These are phyloP conservation scores for Hyphodiscus hymeniophilus DNA, from an alignment of 495 filamentous ascomycete genomes.

Conservation along the genomic window DNA sequence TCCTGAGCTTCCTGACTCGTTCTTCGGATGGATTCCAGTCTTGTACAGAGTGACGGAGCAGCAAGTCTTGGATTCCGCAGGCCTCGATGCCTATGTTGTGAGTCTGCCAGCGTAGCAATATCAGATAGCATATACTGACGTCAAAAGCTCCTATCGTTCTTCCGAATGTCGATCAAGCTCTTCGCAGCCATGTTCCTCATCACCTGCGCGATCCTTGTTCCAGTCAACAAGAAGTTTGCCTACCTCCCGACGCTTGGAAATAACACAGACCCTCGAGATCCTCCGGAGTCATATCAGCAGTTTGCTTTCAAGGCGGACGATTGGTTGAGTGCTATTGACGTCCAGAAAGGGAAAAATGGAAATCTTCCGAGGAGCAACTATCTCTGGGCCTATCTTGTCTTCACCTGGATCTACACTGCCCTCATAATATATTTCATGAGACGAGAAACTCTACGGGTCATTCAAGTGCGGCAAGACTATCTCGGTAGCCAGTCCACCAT, in stretches of 20 bases:
- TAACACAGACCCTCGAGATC: slow-evolving; percentile 1
- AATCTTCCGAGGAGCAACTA: slow-evolving; percentile 41
- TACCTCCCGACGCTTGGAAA: slow-evolving; percentile 8
- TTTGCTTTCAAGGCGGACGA: background rate
- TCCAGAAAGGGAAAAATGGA: slow-evolving; percentile 17
- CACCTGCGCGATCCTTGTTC: slow-evolving; percentile 69
- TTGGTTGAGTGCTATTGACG: slow-evolving; percentile 7
- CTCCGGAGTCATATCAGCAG: background rate
- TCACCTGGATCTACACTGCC: slow-evolving; percentile 83
- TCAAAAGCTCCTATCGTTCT: slow-evolving; percentile 77
- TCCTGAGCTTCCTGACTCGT: slow-evolving; percentile 74
- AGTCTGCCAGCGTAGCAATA: slow-evolving; percentile 25
- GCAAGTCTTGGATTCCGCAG: slow-evolving; percentile 81
- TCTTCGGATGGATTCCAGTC: slow-evolving; percentile 91
- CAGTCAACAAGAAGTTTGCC: slow-evolving; percentile 65
- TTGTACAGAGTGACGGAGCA: slow-evolving; percentile 85
- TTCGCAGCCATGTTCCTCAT: slow-evolving; percentile 72
- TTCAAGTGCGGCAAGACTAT: slow-evolving; percentile 80
- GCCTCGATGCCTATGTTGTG: slow-evolving; percentile 91
- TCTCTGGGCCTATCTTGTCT: slow-evolving; percentile 88
- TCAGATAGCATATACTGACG: background rate
- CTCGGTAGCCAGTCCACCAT: slow-evolving; percentile 87
- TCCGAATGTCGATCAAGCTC: slow-evolving; percentile 86
- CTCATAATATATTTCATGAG: slow-evolving; percentile 78
- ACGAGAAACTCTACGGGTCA: slow-evolving; percentile 72